Percentiles rank a stretch among this genome's conserved stretches.
Evolutionary conservation across 2,329 filamentous ascomycete species (phyloP).

Genomic region (Penicillium frequentans): DNA sequence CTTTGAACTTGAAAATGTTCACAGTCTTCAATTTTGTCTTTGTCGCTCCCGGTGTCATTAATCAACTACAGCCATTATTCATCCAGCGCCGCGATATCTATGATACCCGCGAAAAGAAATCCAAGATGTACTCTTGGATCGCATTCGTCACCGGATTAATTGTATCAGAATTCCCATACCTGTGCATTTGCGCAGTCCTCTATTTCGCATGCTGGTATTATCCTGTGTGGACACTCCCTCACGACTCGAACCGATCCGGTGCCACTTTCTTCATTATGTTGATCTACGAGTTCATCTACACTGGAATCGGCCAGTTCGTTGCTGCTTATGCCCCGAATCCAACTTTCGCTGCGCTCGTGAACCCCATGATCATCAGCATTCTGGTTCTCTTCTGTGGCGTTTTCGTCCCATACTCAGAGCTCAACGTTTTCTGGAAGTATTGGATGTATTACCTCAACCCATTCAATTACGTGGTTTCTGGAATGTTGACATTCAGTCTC

Average conservation of each 20-base stretch:
- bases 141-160: slow-evolving; percentile 70
- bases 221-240: slow-evolving; percentile 56
- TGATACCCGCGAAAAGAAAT: slow-evolving; percentile 66
- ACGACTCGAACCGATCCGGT: slow-evolving; percentile 30
- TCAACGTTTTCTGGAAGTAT: slow-evolving; percentile 10
- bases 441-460: slow-evolving; percentile 12
- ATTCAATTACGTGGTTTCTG: slow-evolving; percentile 7
- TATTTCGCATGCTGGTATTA: slow-evolving; percentile 72
- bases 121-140: slow-evolving; percentile 72
- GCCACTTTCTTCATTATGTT: slow-evolving; percentile 9
- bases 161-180: slow-evolving; percentile 67
- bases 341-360: slow-evolving; percentile 8
- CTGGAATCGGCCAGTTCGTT: slow-evolving; percentile 10
- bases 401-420: slow-evolving; percentile 5
- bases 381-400: slow-evolving; percentile 10
- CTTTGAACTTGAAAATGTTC: slow-evolving; percentile 74
- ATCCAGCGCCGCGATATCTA: slow-evolving; percentile 70
- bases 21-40: slow-evolving; percentile 64
- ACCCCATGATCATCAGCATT: slow-evolving; percentile 4
- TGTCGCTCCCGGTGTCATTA: slow-evolving; percentile 46
- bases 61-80: slow-evolving; percentile 63
- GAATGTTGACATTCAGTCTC: slow-evolving; percentile 6
- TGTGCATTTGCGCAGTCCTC: slow-evolving; percentile 61
- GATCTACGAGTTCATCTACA: slow-evolving; percentile 12
- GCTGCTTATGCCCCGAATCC: slow-evolving; percentile 11